Conservation (phyloP, 805 yeast species). For the Saccharomyces paradoxus region DNA sequence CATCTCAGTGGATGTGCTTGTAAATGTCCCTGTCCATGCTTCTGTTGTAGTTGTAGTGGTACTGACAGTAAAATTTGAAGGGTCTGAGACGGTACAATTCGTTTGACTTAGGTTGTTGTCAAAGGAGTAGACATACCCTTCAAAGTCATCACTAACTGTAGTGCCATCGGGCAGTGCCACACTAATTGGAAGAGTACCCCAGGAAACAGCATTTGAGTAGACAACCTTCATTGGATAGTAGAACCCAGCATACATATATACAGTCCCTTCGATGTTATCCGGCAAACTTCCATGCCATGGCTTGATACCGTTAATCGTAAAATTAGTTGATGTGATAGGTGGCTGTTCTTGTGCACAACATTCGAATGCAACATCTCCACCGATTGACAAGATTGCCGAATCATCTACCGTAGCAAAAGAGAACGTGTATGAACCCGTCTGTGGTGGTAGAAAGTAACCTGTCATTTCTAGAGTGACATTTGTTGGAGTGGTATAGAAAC, state of each 20-base stretch:
- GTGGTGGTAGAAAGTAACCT: conserved; percentile 24
- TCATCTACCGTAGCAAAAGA: conserved; percentile 26
- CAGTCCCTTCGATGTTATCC: not conserved
- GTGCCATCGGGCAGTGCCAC: too few species aligned
- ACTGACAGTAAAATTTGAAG: too few species aligned
- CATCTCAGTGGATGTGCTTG: not conserved
- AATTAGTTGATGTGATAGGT: not conserved
- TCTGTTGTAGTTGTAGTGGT: not conserved
- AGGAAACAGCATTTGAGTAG: conserved; percentile 5
- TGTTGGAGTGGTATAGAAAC: not conserved
- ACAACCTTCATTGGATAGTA: conserved; percentile 16
- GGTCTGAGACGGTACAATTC: not conserved
- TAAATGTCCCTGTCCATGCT: not conserved
- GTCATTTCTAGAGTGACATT: conserved; percentile 18
- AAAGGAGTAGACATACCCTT: too few species aligned
- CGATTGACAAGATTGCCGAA: conserved; percentile 27
- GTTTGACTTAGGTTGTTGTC: too few species aligned
- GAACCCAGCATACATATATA: conserved; percentile 6
- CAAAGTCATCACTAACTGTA: too few species aligned
- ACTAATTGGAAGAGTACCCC: too few species aligned
- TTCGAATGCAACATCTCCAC: conserved; percentile 25
- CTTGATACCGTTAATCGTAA: not conserved
- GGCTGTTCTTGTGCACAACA: conserved; percentile 25
- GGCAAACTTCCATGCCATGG: conserved; percentile 1
- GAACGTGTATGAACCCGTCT: conserved; percentile 27